These are phyloP conservation scores for Gymnopilus junonius DNA, from an alignment of 768 basidiomycete species.

Conservation along the genomic window DNA sequence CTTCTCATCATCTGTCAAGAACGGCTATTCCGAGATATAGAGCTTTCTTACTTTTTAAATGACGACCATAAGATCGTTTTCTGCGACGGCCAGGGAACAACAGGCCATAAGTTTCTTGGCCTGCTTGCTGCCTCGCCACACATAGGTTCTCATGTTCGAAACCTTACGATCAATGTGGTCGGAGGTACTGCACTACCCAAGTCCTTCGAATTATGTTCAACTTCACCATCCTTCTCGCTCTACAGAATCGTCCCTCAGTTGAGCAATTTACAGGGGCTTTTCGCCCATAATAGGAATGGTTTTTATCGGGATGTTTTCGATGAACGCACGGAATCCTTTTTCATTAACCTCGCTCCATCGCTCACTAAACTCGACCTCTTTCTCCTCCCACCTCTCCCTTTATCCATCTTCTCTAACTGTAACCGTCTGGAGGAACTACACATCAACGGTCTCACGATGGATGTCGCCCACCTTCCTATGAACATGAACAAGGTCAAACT, in stretches of 20 bases:
- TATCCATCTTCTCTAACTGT: not conserved
- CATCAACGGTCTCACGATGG: not conserved
- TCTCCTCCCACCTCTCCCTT: not conserved
- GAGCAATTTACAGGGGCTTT: not conserved
- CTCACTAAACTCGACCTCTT: not conserved
- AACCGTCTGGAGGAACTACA: not conserved
- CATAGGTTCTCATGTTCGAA: not conserved
- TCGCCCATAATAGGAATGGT: not conserved
- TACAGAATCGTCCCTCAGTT: not conserved
- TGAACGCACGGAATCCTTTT: not conserved
- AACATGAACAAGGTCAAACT: not conserved
- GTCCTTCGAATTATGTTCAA: not conserved
- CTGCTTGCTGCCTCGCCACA: not conserved
- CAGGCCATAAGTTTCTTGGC: not conserved
- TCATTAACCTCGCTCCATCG: not conserved
- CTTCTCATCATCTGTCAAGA: not conserved
- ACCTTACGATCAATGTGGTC: not conserved
- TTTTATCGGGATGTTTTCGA: not conserved
- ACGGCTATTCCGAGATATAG: not conserved
- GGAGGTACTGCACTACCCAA: too few relatives aligned
- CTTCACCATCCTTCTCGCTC: not conserved
- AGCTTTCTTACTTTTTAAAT: not conserved
- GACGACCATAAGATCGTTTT: not conserved
- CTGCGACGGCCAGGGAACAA: not conserved
- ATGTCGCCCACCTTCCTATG: too few relatives aligned